Evolutionary conservation across 2,329 filamentous ascomycete genomes (phyloP).

Genomic region (Microdochium trichocladiopsis): DNA sequence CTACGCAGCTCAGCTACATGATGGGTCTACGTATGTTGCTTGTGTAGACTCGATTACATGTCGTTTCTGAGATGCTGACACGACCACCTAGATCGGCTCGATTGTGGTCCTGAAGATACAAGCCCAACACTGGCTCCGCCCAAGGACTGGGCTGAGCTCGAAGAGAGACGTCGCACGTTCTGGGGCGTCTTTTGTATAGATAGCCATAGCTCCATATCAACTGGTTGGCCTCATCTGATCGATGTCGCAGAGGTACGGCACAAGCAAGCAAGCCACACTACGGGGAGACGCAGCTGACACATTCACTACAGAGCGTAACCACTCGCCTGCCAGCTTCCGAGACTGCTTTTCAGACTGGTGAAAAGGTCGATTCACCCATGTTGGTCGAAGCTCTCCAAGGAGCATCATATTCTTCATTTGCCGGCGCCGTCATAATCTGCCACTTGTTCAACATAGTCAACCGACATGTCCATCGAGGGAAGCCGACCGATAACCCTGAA

Average conservation of each 20-base stretch:
- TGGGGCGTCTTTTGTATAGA: constrained; percentile 82
- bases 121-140: constrained; percentile 69
- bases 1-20: constrained; percentile 67
- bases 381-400: constrained; percentile 60
- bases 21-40: constrained; percentile 61
- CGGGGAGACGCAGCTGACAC: constrained; percentile 1
- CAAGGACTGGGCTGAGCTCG: constrained; percentile 72
- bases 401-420: constrained; percentile 61
- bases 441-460: constrained; percentile 77
- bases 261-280: background rate
- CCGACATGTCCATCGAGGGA: constrained; percentile 69
- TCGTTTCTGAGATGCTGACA: background rate
- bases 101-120: constrained; percentile 15
- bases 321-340: constrained; percentile 79
- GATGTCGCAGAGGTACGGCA: constrained; percentile 59
- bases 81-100: constrained; percentile 12
- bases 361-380: constrained; percentile 53
- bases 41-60: constrained; percentile 48
- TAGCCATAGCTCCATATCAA: constrained; percentile 79
- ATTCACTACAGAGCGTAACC: constrained; percentile 43
- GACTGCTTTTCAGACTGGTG: constrained; percentile 63
- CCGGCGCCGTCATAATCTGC: constrained; percentile 65
- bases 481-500: constrained; percentile 62
- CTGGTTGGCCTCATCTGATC: constrained; percentile 81
- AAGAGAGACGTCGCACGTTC: constrained; percentile 77